Base-by-base conservation (phyloP, 2,329 filamentous ascomycete species). In the Colletotrichum sp. region DNA sequence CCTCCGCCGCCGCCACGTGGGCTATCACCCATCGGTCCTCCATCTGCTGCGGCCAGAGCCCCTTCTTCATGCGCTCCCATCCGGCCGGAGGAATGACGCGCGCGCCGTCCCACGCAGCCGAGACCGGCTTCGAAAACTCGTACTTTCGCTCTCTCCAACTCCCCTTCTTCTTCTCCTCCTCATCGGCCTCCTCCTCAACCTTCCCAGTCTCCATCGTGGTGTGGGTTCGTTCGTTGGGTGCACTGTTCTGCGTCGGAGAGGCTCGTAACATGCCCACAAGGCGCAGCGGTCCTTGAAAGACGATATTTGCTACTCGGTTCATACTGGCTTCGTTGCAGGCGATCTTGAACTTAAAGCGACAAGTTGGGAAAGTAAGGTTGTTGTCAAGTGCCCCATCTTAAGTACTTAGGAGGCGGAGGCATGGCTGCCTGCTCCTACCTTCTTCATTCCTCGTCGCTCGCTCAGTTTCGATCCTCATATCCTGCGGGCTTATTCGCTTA, bases 61-160 rank as follows among this genome's bases (percentile, higher is more conserved):
- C 72, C 52, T 28, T 30, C 69, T 55, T 60, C 69, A 71, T 72
- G 49, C 63, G 60, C 21, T 72, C 69, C 72, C 52, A 75, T 18
- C 39, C 52, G 52, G 28, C 60, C 7, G 34, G 13, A 18, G 52
- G 10, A 28, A 75, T 69, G 32, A 62, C 24, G 26, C 15, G 55
- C 32, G 71, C 28, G 5, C 21, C 18, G 34, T 57, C 57, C 57
- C 71, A 74, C 2, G 57, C 4, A 26, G 66, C 44, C 24, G 71
- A 55, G 34, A 21, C 30, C n/a, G 55, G 57, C 39, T 63, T 28
- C 21, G 57, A 73, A 10, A 69, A 62, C n/a, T 69, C 21, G 21
- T 55, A 68, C 44, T 55, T 52, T 13, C 44, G 28, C 30, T 36
- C 16, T 30, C 18, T 30, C 44, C 49, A 18, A 15, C 28, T 68